A percentile compares a stretch with the other conserved stretches of the same genome.
Evolutionary conservation across 1,139 yeast genomes (phyloP).

Genomic region (Debaryomyces singareniensis): DNA sequence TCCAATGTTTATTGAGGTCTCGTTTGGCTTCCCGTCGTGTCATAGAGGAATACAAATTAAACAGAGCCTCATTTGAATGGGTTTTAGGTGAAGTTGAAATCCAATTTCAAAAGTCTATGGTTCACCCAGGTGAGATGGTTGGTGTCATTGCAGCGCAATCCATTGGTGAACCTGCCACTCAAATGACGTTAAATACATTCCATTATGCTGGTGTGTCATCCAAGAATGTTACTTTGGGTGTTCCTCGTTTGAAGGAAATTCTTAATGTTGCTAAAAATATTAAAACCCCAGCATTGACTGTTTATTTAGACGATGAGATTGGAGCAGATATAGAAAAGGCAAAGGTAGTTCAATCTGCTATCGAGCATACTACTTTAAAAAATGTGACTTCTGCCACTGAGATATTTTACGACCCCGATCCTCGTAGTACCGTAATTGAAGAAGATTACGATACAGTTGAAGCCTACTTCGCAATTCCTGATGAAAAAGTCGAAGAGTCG

Average conservation of each 20-base stretch:
- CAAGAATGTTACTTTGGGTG: conserved; percentile 98
- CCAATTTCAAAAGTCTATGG: conserved; percentile 88
- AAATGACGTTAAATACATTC: conserved; percentile 98
- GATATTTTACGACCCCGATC: conserved; percentile 97
- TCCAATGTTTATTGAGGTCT: conserved; percentile 89
- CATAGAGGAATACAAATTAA: conserved; percentile 82
- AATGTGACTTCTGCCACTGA: conserved; percentile 98
- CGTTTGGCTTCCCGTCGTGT: conserved; percentile 88
- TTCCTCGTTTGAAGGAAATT: conserved; percentile 98
- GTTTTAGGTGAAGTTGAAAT: conserved; percentile 89
- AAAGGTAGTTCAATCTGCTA: conserved; percentile 91
- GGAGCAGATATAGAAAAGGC: conserved; percentile 91
- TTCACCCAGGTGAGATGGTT: conserved; percentile 99
- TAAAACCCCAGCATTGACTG: conserved; percentile 97
- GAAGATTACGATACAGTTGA: conserved; percentile 97
- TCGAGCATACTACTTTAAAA: conserved; percentile 91
- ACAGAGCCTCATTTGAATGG: conserved; percentile 89
- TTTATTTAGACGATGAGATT: conserved; percentile 72
- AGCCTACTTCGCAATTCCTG: conserved; percentile 95
- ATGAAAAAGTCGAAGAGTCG: conserved; percentile 92
- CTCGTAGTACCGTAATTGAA: conserved; percentile 88
- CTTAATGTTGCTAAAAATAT: conserved; percentile 96
- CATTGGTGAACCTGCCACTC: conserved; percentile 99
- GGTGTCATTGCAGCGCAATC: conserved; percentile 99
- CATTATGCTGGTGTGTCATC: conserved; percentile 99